phyloP scores from a whole-genome alignment of 306 rosid species.

The Adenanthera pavonina region DNA sequence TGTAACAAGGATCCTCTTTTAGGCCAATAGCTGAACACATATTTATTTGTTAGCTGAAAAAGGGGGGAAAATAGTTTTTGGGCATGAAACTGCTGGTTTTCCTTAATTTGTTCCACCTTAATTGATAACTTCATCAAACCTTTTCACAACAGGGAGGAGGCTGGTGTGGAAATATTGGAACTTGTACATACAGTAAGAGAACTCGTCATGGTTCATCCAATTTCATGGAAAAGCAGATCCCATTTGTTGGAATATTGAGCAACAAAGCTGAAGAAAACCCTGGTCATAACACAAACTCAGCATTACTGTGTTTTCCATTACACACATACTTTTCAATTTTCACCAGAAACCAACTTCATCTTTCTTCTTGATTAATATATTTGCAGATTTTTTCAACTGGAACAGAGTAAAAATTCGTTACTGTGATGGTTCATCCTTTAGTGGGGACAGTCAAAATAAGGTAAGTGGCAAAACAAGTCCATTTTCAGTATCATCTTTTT shows the following conservation, averaged over 20 bases:
- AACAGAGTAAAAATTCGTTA: slow-evolving; percentile 85
- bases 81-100: neutral
- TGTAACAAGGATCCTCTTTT: no score
- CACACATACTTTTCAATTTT: slow-evolving; percentile 20
- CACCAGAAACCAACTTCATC: slow-evolving; percentile 3
- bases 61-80: neutral
- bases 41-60: neutral
- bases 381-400: slow-evolving; percentile 86
- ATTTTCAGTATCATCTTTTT: slow-evolving; percentile 17
- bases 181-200: slow-evolving; percentile 72
- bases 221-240: slow-evolving; percentile 78
- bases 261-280: slow-evolving; percentile 76
- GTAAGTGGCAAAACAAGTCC: slow-evolving; percentile 42
- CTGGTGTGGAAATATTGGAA: slow-evolving; percentile 78
- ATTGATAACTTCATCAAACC: slow-evolving; percentile 18
- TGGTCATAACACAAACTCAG: slow-evolving; percentile 49
- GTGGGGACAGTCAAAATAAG: slow-evolving; percentile 70
- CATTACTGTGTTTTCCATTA: slow-evolving; percentile 4
- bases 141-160: slow-evolving; percentile 77
- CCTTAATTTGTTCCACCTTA: slow-evolving; percentile 21
- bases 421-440: slow-evolving; percentile 94
- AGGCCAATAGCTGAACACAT: no score
- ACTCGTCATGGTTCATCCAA: slow-evolving; percentile 85
- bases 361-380: slow-evolving; percentile 32
- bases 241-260: slow-evolving; percentile 82